These are phyloP conservation scores for Brettanomyces sp. DNA, from an alignment of 805 yeast genomes.

Conservation along the genomic window DNA sequence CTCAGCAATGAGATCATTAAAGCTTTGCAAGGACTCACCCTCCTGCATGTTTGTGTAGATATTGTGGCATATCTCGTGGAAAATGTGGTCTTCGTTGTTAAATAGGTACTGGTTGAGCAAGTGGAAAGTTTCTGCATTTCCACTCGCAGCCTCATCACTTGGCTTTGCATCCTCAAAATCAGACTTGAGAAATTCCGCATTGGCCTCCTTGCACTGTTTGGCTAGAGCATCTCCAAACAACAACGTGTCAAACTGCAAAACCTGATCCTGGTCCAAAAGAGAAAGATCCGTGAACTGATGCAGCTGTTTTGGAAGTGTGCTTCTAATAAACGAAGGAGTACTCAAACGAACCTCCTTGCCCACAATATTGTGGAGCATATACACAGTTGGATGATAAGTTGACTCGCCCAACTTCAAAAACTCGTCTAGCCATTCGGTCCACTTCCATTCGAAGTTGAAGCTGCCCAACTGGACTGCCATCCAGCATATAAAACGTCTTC, in stretches of 20 bases:
- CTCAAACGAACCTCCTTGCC: conserved; percentile 77
- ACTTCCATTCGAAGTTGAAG: conserved; percentile 93
- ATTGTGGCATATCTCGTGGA: conserved; percentile 23
- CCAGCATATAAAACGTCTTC: conserved; percentile 76
- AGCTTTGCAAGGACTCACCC: conserved; percentile 20
- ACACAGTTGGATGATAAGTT: conserved; percentile 61
- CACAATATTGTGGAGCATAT: conserved; percentile 69
- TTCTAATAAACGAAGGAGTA: conserved; percentile 57
- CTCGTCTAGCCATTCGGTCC: conserved; percentile 79
- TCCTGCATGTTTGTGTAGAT: conserved; percentile 26
- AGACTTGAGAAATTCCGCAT: conserved; percentile 8
- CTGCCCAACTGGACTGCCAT: conserved; percentile 87
- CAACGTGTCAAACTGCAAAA: conserved; percentile 28
- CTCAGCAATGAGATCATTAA: conserved; percentile 16
- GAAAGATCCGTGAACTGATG: conserved; percentile 37
- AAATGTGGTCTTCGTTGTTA: conserved; percentile 24
- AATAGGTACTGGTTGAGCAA: conserved; percentile 25
- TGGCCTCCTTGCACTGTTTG: conserved; percentile 1
- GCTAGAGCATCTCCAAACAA: conserved; percentile 25
- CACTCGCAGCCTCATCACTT: conserved; percentile 13
- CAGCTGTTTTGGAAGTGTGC: conserved; percentile 59
- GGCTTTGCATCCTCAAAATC: conserved; percentile 9
- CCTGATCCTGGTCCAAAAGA: conserved; percentile 25
- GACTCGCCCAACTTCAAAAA: conserved; percentile 41
- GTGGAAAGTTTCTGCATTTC: conserved; percentile 22